Evolutionary conservation across 2,329 filamentous ascomycete species (phyloP), one percentile per base, ranked within the genome.

Genomic region (Neofusicoccum umdonicola): DNA sequence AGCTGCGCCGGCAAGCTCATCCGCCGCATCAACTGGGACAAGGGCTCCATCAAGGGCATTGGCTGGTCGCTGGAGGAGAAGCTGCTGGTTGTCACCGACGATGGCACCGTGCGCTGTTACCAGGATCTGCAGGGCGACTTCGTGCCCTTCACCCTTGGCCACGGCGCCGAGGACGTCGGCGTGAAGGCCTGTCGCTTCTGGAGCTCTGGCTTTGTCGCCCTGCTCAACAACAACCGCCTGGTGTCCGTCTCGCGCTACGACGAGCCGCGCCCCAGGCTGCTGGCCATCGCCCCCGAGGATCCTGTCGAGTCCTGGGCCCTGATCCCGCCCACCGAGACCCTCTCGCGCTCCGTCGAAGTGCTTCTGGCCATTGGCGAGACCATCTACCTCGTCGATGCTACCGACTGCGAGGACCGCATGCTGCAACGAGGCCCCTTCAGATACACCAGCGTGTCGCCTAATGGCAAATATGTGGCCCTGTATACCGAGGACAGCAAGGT

Each of bases 61-160:
- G 95, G 95, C 39, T 99, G 95, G 95, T 97, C 93, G 19, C 94
- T 97, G 72, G 92, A 97, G 69, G 95, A 99, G 82, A 90, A 91
- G 74, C 84, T 99, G 52, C 82, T 99, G 3, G 90, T 97, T 0
- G 88, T 98, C 60, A 92, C 93, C 9, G 87, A 90, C 62, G 94
- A 99, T 73, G 95, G 95, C 27, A 94, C 88, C 1, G 94, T 98
- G 48, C 86, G 93, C 66, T 95, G 92, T 76, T 97, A 93, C 74
- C 88, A 93, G 75, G 91, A 95, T 72, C 81, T 99, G n/a, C 91
- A 97, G 76, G 92, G 90, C 67, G 94, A 98, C 74, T 99, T 99
- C 74, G 92, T 90, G 15, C 93, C 96, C 65, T 99, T 98, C 77
- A 93, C 91, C 1, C 83, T 99, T 0, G 95, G 94, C 62, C 90